These are phyloP conservation scores for Podila minutissima DNA, from an alignment of 192 early-diverging fungal species.

Conservation along the genomic window DNA sequence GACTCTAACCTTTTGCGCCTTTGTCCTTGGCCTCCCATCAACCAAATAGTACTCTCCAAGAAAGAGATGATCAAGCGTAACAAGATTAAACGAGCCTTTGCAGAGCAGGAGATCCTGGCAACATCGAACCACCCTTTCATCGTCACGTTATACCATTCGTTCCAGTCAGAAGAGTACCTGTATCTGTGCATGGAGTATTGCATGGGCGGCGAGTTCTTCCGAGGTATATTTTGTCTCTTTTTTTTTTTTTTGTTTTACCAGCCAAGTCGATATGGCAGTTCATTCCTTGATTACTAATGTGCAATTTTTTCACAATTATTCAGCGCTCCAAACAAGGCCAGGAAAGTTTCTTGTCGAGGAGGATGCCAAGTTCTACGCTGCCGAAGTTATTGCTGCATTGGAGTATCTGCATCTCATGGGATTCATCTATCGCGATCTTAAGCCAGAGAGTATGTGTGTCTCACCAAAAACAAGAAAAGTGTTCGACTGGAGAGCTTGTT, in stretches of 20 bases:
- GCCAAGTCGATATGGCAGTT: background rate
- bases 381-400: constrained; percentile 94
- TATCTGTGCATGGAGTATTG: constrained; percentile 94
- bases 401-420: constrained; percentile 98
- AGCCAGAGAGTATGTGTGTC: constrained; percentile 86
- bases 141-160: constrained; percentile 89
- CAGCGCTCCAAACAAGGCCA: constrained; percentile 86
- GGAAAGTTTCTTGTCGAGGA: constrained; percentile 92
- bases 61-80: constrained; percentile 98
- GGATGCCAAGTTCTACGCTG: constrained; percentile 96
- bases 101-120: constrained; percentile 86
- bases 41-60: constrained; percentile 74
- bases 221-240: constrained; percentile 51
- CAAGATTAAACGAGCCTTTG: constrained; percentile 97
- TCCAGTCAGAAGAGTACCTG: constrained; percentile 86
- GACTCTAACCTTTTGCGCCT: constrained; percentile 2
- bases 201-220: constrained; percentile 90
- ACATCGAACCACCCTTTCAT: constrained; percentile 93
- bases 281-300: too few relatives aligned
- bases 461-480: background rate
- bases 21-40: background rate
- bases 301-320: background rate
- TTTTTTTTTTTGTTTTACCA: background rate
- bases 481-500: constrained; percentile 7
- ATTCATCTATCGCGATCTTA: constrained; percentile 97